These are phyloP conservation scores for Leucaena leucocephala DNA, from an alignment of 306 rosid genomes.

Conservation along the genomic window DNA sequence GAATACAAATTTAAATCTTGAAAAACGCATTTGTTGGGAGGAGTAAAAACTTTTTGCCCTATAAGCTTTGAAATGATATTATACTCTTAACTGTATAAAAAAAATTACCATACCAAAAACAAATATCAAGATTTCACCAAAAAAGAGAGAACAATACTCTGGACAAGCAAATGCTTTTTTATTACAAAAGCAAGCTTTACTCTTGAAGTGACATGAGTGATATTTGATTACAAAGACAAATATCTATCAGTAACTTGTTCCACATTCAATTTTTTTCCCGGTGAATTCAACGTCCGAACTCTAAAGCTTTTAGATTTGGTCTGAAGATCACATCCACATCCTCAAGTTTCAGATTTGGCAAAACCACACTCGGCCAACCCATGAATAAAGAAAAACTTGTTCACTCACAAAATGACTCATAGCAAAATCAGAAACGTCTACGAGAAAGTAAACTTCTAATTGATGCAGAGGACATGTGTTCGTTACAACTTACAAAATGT, in stretches of 20 bases:
- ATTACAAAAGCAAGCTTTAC: no score
- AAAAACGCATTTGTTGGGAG: no score
- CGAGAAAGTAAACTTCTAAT: neutral
- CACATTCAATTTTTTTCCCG: no score
- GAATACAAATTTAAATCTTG: no score
- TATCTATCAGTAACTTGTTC: neutral
- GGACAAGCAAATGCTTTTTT: neutral
- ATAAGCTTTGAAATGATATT: no score
- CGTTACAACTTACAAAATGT: slow-evolving; percentile 26
- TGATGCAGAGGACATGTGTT: slow-evolving; percentile 15
- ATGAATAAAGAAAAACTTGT: neutral
- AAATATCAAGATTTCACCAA: neutral
- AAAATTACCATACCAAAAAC: no score
- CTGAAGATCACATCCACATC: neutral
- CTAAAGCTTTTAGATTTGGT: neutral
- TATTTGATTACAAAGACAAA: neutral
- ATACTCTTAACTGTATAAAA: no score
- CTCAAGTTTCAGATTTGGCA: neutral
- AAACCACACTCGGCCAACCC: neutral
- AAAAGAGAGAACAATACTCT: no score
- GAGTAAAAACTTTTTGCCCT: no score
- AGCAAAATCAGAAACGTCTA: neutral
- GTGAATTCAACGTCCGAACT: neutral
- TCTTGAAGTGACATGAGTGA: no score
- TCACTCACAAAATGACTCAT: neutral